Evolutionary conservation across 2,329 filamentous ascomycete genomes (phyloP).

Genomic region (Aspergillus niger): DNA sequence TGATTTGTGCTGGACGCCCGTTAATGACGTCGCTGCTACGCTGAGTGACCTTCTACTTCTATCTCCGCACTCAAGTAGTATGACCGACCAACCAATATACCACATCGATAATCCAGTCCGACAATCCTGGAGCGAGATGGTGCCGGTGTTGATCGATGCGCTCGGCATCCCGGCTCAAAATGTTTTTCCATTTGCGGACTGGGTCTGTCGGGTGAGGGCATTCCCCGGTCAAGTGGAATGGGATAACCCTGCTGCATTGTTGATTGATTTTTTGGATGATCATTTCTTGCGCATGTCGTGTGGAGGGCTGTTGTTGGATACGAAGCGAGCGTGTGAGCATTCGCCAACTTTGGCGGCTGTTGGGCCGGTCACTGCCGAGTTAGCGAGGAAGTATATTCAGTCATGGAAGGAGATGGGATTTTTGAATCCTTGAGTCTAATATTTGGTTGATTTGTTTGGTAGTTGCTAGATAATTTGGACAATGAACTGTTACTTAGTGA

Average conservation of each 20-base stretch:
- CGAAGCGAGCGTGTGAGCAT: slow-evolving; percentile 36
- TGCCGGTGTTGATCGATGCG: slow-evolving; percentile 32
- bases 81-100: slow-evolving; percentile 41
- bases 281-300: slow-evolving; percentile 49
- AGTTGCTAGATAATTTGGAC: too few relatives aligned
- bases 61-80: background rate
- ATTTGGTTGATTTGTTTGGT: too few relatives aligned
- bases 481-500: too few relatives aligned
- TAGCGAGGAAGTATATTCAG: slow-evolving; percentile 3
- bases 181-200: slow-evolving; percentile 43
- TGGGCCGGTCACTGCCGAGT: slow-evolving; percentile 6
- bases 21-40: slow-evolving; percentile 44
- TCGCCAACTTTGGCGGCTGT: slow-evolving; percentile 25
- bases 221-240: slow-evolving; percentile 15
- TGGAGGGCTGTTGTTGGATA: slow-evolving; percentile 47
- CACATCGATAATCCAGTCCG: slow-evolving; percentile 51
- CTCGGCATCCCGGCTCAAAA: slow-evolving; percentile 34
- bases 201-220: slow-evolving; percentile 39
- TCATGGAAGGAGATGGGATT: slow-evolving; percentile 9
- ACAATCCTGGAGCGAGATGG: slow-evolving; percentile 46
- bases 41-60: slow-evolving; percentile 37
- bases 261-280: slow-evolving; percentile 34
- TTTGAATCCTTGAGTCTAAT: background rate
- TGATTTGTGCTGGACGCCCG: slow-evolving; percentile 49
- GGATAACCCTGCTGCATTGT: slow-evolving; percentile 33